Conservation (phyloP, 2,329 filamentous ascomycete genomes). For the Venturia aucupariae region DNA sequence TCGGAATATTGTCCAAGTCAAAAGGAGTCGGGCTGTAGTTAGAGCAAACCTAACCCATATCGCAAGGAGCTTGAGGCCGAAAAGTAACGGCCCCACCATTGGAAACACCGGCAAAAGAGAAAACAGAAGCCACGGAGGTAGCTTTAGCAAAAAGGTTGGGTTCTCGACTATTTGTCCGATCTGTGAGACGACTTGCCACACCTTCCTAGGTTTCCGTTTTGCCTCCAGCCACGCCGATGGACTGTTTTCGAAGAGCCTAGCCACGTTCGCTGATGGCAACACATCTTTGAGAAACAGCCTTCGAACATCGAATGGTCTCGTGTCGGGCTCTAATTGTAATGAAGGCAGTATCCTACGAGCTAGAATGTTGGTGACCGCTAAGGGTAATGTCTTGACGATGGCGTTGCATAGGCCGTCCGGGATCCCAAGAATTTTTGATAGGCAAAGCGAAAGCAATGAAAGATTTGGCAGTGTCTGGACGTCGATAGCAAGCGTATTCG, state of each 20-base stretch:
- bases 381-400: background rate
- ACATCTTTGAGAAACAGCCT: background rate
- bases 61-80: background rate
- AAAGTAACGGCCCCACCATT: background rate
- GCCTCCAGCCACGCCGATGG: background rate
- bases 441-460: background rate
- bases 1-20: background rate
- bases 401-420: background rate
- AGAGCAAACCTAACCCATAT: background rate
- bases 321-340: background rate
- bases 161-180: background rate
- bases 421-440: background rate
- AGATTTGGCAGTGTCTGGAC: background rate
- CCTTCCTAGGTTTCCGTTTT: background rate
- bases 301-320: background rate
- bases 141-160: background rate
- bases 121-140: background rate
- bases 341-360: background rate
- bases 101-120: background rate
- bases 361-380: background rate
- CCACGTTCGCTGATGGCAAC: background rate
- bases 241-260: constrained; percentile 2
- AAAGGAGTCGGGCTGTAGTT: background rate
- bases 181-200: background rate
- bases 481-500: too few species aligned